These are phyloP conservation scores for Mycena indigotica DNA, from an alignment of 768 basidiomycete genomes.

Conservation along the genomic window DNA sequence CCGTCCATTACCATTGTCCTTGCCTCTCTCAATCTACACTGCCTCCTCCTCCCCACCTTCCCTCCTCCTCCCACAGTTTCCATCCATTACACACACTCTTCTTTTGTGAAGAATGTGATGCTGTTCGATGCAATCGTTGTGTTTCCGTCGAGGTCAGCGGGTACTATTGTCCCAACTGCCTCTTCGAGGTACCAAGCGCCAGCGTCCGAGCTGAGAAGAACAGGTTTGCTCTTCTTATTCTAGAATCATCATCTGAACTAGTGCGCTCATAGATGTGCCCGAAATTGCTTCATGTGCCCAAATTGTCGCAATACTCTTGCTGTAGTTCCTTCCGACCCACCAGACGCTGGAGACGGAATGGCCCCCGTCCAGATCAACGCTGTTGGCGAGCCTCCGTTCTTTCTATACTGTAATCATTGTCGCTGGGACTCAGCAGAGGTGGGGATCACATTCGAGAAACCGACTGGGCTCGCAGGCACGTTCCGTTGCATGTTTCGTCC, in stretches of 20 bases:
- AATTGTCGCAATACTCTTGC: conserved; percentile 87
- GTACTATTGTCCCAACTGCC: conserved; percentile 97
- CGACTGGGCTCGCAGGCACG: conserved; percentile 91
- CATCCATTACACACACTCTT: conserved; percentile 85
- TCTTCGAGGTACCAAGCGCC: conserved; percentile 97
- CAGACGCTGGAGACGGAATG: conserved; percentile 60
- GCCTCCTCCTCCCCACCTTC: conserved; percentile 74
- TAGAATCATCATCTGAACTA: not conserved
- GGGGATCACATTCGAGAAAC: conserved; percentile 93
- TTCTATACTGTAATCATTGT: conserved; percentile 89
- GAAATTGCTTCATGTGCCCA: conserved; percentile 97
- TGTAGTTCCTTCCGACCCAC: conserved; percentile 88
- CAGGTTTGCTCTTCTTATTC: conserved; percentile 48
- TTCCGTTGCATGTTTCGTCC: conserved; percentile 25
- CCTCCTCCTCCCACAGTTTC: conserved; percentile 79
- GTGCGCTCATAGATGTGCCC: conserved; percentile 81
- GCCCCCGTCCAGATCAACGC: conserved; percentile 54
- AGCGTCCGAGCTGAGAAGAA: conserved; percentile 99
- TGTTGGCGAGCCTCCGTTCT: conserved; percentile 86
- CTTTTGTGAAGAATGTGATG: conserved; percentile 99
- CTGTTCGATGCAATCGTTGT: conserved; percentile 90
- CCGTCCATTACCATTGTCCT: conserved; percentile 65
- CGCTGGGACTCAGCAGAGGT: conserved; percentile 94
- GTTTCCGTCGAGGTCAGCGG: conserved; percentile 92
- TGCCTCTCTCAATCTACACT: conserved; percentile 61